phyloP scores from a whole-genome alignment of 345 rosid species.

The Acer yangbiense region DNA sequence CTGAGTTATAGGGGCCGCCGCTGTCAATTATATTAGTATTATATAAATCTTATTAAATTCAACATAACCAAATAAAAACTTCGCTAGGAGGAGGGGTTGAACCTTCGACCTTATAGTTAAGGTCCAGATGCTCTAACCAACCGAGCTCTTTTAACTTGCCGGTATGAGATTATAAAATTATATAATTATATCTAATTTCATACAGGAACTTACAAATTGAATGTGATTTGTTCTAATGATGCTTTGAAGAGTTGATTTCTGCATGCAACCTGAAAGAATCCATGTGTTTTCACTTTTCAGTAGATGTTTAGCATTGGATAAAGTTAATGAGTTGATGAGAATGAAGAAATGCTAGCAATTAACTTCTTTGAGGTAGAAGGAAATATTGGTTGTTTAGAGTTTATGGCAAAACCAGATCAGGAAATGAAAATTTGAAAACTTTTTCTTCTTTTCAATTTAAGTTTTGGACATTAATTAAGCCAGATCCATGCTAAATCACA shows the following conservation, averaged over 20 bases:
- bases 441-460: background rate
- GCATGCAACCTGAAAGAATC: too few relatives aligned
- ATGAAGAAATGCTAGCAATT: background rate
- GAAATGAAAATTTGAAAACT: too few relatives aligned
- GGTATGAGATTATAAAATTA: too few relatives aligned
- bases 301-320: background rate
- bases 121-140: constrained; percentile 91
- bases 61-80: too few relatives aligned
- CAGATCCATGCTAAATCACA: too few relatives aligned
- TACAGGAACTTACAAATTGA: too few relatives aligned
- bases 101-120: constrained; percentile 95
- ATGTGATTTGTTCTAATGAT: too few relatives aligned
- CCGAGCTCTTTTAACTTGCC: constrained; percentile 73
- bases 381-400: background rate
- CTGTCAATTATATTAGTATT: too few relatives aligned
- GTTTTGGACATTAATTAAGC: too few relatives aligned
- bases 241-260: background rate
- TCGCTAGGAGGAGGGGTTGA: constrained; percentile 74
- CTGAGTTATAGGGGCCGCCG: constrained; percentile 73
- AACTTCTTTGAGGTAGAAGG: background rate
- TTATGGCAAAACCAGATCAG: too few relatives aligned
- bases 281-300: too few relatives aligned
- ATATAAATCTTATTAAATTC: too few relatives aligned
- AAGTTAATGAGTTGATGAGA: background rate
- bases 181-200: background rate